Evolutionary conservation across 768 basidiomycete species (phyloP).

Genomic region (Leccinum boreale): DNA sequence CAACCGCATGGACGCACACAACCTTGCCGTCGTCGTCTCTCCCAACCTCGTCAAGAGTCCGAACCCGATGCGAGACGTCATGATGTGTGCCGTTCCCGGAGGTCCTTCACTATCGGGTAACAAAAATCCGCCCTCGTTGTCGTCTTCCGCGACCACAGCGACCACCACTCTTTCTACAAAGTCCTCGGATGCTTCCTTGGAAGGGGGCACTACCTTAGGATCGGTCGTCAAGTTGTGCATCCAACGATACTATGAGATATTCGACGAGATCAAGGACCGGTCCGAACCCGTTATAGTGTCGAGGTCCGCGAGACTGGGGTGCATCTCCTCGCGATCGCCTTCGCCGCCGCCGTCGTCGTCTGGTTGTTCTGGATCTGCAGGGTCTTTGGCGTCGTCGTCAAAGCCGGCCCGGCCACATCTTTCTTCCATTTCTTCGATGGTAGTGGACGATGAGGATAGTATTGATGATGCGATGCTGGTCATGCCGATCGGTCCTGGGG

Average conservation of each 20-base stretch:
- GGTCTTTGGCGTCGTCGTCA: conserved; percentile 15
- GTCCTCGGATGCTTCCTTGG: conserved; percentile 30
- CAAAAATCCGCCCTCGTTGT: conserved; percentile 23
- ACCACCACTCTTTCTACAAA: conserved; percentile 17
- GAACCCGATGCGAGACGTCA: conserved; percentile 67
- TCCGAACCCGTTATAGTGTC: conserved; percentile 48
- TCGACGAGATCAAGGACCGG: conserved; percentile 76
- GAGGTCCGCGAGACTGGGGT: conserved; percentile 20
- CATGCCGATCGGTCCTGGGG: conserved; percentile 59
- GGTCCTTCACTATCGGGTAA: conserved; percentile 36
- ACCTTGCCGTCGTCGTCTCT: conserved; percentile 73
- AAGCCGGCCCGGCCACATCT: conserved; percentile 16
- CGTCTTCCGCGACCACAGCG: conserved; percentile 12
- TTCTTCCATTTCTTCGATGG: conserved; percentile 17
- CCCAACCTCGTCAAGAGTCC: conserved; percentile 76
- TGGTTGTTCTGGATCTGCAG: conserved; percentile 10
- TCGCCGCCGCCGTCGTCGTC: conserved; percentile 26
- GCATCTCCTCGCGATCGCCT: conserved; percentile 23
- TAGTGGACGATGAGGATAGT: conserved; percentile 63
- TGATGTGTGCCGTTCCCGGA: conserved; percentile 65
- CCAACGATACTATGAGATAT: conserved; percentile 79
- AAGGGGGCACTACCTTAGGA: conserved; percentile 65
- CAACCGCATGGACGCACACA: conserved; percentile 82
- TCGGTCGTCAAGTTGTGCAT: conserved; percentile 74
- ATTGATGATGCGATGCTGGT: conserved; percentile 74